Evolutionary conservation across 1,139 yeast species (phyloP), one percentile per base, ranked within the genome.

Genomic region (Yamadazyma siamensis): DNA sequence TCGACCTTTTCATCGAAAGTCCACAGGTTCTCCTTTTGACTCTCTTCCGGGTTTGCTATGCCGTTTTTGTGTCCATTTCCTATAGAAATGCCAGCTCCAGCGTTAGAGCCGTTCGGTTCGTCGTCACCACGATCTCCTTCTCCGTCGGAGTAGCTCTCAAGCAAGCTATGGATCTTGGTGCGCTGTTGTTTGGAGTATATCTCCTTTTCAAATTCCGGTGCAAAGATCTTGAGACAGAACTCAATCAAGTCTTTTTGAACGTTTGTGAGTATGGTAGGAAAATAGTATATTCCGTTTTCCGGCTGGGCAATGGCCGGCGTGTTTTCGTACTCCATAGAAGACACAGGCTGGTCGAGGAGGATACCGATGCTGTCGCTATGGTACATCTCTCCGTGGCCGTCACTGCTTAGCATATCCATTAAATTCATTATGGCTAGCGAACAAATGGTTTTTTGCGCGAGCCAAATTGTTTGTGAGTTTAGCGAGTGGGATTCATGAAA

Each of bases 181-280:
- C 61, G 45, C 40, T 49, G 57, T 19, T 45, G 44, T 23, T 50
- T 49, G 5, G 46, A 34, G 9, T 47, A 38, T 2, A 55, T 39
- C 23, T 61, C 61, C n/a, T 54, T 47, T 9, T 56, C 41, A n/a
- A 77, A 50, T 7, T 72, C 67, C 1, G 63, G 56, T 13, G 63
- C 61, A 43, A 80, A 81, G 15, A 80, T 54, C 18, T 70, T 67
- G 2, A 80, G 43, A 27, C 77, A 51, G 25, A 77, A 57, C 39
- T 78, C 84, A 11, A 65, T 54, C 28, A 80, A 50, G 38, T 78
- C 82, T 28, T 54, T 58, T 46, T 82, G 91, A 9, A 79, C 54
- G 3, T 62, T 49, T 0, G 85, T 71, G 28, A 77, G 60, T 2
- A 67, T 61, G 0, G 80, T 67, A 2, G 88, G 86, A 12, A 81